Conservation (phyloP, 78 protist species). For the Planoprotostelium fungivorum region DNA sequence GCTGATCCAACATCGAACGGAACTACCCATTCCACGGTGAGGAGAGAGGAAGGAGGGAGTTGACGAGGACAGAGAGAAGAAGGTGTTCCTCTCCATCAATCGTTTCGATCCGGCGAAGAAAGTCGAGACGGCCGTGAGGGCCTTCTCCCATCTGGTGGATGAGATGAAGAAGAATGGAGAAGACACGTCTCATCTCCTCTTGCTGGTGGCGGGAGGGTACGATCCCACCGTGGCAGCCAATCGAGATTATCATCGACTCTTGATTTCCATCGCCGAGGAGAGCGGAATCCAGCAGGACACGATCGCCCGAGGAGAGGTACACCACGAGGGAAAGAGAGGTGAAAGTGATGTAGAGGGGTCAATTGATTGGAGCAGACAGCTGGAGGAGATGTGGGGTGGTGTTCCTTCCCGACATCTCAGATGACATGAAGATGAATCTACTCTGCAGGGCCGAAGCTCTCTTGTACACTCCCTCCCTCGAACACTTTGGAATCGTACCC, state of each 20-base stretch:
- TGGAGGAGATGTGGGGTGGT: not conserved
- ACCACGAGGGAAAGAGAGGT: not conserved
- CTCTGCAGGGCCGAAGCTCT: conserved; percentile 49
- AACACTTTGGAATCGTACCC: conserved; percentile 99
- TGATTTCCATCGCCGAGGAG: conserved; percentile 15
- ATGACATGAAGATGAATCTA: not conserved
- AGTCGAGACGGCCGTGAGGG: conserved; percentile 83
- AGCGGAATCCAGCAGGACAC: conserved; percentile 22
- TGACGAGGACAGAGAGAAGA: conserved; percentile 9
- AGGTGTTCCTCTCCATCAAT: conserved; percentile 82
- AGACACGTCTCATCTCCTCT: not conserved
- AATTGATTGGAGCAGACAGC: too few species aligned
- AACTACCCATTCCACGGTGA: not conserved
- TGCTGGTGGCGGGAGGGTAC: conserved; percentile 89
- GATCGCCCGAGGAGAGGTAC: conserved; percentile 21
- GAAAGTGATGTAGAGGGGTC: too few species aligned
- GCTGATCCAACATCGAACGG: not conserved
- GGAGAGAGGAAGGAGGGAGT: not conserved
- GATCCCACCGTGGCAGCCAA: conserved; percentile 87
- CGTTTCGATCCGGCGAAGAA: conserved; percentile 96
- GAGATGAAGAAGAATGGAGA: not conserved
- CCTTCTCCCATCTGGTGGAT: conserved; percentile 26
- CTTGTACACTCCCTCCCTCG: conserved; percentile 94
- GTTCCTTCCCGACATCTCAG: conserved; percentile 5
- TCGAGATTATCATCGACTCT: conserved; percentile 63